These are phyloP conservation scores for Beauveria pseudobassiana DNA, from an alignment of 2,329 filamentous ascomycete species.

Conservation along the genomic window DNA sequence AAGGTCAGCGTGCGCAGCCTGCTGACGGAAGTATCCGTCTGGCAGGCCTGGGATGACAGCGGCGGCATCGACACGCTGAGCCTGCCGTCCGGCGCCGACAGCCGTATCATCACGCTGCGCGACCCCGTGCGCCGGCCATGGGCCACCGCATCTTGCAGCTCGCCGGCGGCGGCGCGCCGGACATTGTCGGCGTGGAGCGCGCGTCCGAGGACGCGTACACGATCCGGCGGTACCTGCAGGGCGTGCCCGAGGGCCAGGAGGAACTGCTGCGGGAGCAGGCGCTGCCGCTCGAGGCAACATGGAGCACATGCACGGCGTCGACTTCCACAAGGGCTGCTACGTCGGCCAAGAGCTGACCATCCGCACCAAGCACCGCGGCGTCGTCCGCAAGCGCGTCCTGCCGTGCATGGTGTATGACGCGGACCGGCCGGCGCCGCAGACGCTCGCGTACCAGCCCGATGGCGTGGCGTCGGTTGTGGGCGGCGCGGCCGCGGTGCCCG, in stretches of 20 bases:
- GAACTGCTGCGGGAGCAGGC: slow-evolving; percentile 68
- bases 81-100: background rate
- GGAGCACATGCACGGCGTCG: slow-evolving; percentile 76
- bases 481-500: slow-evolving; percentile 32
- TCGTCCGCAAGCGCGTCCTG: slow-evolving; percentile 83
- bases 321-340: slow-evolving; percentile 96
- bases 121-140: slow-evolving; percentile 50
- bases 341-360: slow-evolving; percentile 95
- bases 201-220: slow-evolving; percentile 57
- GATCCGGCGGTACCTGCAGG: slow-evolving; percentile 68
- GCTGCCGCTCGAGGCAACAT: slow-evolving; percentile 83
- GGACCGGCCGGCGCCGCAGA: slow-evolving; percentile 29
- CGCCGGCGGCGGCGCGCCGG: slow-evolving; percentile 20
- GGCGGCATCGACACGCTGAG: background rate
- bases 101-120: slow-evolving; percentile 28
- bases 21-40: slow-evolving; percentile 60
- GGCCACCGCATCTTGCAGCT: slow-evolving; percentile 42
- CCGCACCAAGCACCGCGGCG: slow-evolving; percentile 86
- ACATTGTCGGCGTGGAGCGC: slow-evolving; percentile 34
- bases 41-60: slow-evolving; percentile 64
- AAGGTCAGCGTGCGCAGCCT: slow-evolving; percentile 66
- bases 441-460: slow-evolving; percentile 40
- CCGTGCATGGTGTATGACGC: slow-evolving; percentile 66
- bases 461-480: slow-evolving; percentile 19
- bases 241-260: slow-evolving; percentile 75